phyloP scores from a whole-genome alignment of 352 stramenopile species.

The Globisporangium paroecandrum region DNA sequence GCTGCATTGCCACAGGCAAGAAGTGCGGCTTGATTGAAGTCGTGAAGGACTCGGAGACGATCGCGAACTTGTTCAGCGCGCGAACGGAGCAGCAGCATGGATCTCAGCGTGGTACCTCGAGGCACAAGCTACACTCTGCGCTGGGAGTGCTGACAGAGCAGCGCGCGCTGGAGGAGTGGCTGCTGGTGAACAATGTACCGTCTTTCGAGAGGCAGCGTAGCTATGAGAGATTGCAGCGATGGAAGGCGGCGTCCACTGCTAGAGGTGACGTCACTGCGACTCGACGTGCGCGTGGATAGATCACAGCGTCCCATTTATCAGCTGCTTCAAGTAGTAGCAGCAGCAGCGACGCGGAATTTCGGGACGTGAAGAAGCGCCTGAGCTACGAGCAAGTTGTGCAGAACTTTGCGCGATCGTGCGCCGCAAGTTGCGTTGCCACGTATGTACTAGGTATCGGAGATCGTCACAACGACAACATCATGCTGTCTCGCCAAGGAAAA shows the following conservation, averaged over 20 bases:
- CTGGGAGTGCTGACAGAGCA: background rate
- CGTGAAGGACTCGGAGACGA: background rate
- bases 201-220: background rate
- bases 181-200: background rate
- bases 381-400: background rate
- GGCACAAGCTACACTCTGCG: background rate
- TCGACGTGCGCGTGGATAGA: background rate
- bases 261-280: background rate
- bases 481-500: background rate
- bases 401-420: background rate
- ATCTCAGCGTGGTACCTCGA: background rate
- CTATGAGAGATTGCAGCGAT: background rate
- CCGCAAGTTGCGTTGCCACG: background rate
- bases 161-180: background rate
- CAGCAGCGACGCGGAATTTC: background rate
- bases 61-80: background rate
- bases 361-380: background rate
- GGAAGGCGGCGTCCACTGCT: background rate
- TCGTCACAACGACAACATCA: background rate
- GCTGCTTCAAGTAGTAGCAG: background rate
- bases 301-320: background rate
- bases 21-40: background rate
- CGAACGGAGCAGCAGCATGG: background rate
- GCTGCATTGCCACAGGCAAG: background rate
- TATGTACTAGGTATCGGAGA: background rate